A percentile compares a stretch with the other conserved stretches of the same genome.
Conservation (phyloP, 2,329 filamentous ascomycete genomes). For the Aspergillus sp. region DNA sequence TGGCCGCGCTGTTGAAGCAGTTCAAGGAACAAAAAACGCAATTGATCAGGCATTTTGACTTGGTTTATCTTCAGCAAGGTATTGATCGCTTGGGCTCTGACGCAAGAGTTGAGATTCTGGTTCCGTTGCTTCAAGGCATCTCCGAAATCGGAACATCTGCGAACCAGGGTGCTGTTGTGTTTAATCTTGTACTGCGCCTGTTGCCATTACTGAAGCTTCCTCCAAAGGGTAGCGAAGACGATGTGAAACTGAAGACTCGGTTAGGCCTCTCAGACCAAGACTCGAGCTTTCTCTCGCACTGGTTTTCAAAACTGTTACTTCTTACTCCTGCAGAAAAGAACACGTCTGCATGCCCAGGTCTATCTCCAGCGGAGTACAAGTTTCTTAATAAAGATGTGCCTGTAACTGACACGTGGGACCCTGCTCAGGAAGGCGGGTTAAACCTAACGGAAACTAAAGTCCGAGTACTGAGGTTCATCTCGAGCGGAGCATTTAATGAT, state of each 20-base stretch:
- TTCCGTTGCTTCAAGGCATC: conserved; percentile 67
- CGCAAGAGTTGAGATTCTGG: conserved; percentile 72
- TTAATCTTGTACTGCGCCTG: conserved; percentile 78
- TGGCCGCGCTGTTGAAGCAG: conserved; percentile 80
- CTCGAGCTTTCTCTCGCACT: conserved; percentile 69
- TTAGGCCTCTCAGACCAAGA: conserved; percentile 71
- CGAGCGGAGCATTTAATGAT: conserved; percentile 83
- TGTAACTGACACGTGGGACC: conserved; percentile 59
- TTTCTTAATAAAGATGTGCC: conserved; percentile 65
- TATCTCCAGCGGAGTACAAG: conserved; percentile 64
- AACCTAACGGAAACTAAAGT: conserved; percentile 70
- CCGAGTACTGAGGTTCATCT: conserved; percentile 68
- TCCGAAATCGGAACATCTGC: conserved; percentile 56
- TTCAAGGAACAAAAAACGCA: conserved; percentile 76
- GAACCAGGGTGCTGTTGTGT: conserved; percentile 64
- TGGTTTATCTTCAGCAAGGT: conserved; percentile 87
- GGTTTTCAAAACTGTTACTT: conserved; percentile 76
- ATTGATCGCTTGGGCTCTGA: conserved; percentile 58
- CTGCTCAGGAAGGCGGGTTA: conserved; percentile 58
- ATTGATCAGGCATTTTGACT: conserved; percentile 82
- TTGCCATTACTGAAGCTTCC: conserved; percentile 69
- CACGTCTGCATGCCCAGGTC: conserved; percentile 55
- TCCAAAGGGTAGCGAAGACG: conserved; percentile 74
- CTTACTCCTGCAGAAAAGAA: conserved; percentile 53
- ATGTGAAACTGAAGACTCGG: conserved; percentile 63